These are phyloP conservation scores for Colletotrichum phormii DNA, from an alignment of 2,329 filamentous ascomycete species.

Conservation along the genomic window DNA sequence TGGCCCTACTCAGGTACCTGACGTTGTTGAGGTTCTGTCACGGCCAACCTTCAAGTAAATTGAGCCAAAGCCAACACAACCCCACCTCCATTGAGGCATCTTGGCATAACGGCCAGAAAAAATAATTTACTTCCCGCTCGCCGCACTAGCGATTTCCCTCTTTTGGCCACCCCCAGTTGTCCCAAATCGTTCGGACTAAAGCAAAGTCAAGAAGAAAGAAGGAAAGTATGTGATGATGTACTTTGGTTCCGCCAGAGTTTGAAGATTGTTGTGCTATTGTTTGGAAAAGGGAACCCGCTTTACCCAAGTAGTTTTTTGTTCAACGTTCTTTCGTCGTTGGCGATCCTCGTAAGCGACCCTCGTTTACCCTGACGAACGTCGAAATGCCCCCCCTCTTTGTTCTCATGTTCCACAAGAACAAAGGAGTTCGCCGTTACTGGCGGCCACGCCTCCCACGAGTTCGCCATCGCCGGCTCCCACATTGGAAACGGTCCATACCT, in stretches of 20 bases:
- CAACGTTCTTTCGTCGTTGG: not conserved
- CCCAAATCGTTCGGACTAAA: not conserved
- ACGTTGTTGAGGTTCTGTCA: not conserved
- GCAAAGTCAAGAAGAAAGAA: not conserved
- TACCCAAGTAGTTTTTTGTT: not conserved
- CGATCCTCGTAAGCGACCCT: not conserved
- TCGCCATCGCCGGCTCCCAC: not conserved
- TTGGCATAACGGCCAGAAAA: not conserved
- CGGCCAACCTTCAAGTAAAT: conserved; percentile 20
- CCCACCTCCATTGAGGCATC: not conserved
- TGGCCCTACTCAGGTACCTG: not conserved
- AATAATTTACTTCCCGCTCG: not conserved
- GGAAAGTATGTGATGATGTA: not conserved
- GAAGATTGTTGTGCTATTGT: not conserved
- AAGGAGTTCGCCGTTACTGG: not conserved
- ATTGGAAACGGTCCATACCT: not conserved
- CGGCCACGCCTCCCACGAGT: not conserved
- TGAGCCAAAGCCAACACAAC: not conserved
- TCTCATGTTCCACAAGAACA: not conserved
- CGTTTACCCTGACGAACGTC: not conserved
- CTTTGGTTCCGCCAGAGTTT: not conserved
- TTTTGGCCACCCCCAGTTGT: not conserved
- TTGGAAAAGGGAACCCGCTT: not conserved
- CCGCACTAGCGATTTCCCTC: not conserved
- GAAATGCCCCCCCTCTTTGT: not conserved